These are phyloP conservation scores for Angomonas ambiguus DNA, from an alignment of 208 protist species.

Conservation along the genomic window DNA sequence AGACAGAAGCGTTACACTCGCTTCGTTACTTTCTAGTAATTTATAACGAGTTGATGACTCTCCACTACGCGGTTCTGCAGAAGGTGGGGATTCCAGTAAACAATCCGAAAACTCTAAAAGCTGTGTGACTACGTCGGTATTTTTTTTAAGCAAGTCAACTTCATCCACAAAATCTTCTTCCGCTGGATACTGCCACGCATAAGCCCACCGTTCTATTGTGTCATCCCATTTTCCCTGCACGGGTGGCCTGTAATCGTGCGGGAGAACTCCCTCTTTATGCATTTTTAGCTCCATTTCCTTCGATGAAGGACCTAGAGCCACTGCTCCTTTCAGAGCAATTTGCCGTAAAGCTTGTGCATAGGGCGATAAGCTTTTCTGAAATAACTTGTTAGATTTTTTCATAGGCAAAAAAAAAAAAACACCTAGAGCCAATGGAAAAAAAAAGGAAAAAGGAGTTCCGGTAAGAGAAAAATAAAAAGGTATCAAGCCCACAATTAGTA, in stretches of 20 bases:
- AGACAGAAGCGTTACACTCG: not conserved
- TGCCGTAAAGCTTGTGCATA: slow-evolving; percentile 88
- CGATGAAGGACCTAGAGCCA: slow-evolving; percentile 68
- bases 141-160: slow-evolving; percentile 38
- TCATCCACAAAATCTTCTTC: slow-evolving; percentile 67
- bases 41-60: slow-evolving; percentile 38
- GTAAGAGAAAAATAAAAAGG: too few relatives aligned
- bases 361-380: slow-evolving; percentile 59
- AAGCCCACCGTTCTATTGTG: slow-evolving; percentile 88
- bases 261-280: slow-evolving; percentile 68
- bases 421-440: too few relatives aligned
- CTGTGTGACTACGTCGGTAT: slow-evolving; percentile 44
- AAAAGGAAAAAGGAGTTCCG: not conserved
- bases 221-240: slow-evolving; percentile 88
- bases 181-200: slow-evolving; percentile 90
- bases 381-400: not conserved
- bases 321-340: slow-evolving; percentile 69
- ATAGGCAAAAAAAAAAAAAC: not conserved
- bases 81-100: slow-evolving; percentile 44
- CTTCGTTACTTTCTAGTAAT: not conserved
- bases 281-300: slow-evolving; percentile 83
- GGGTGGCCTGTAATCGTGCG: slow-evolving; percentile 78
- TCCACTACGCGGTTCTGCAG: slow-evolving; percentile 34
- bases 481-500: too few relatives aligned
- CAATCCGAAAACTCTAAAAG: slow-evolving; percentile 65